Percentiles rank a stretch among this genome's conserved stretches.
Evolutionary conservation across 768 basidiomycete species (phyloP).

Genomic region (Psilocybe azurescens): DNA sequence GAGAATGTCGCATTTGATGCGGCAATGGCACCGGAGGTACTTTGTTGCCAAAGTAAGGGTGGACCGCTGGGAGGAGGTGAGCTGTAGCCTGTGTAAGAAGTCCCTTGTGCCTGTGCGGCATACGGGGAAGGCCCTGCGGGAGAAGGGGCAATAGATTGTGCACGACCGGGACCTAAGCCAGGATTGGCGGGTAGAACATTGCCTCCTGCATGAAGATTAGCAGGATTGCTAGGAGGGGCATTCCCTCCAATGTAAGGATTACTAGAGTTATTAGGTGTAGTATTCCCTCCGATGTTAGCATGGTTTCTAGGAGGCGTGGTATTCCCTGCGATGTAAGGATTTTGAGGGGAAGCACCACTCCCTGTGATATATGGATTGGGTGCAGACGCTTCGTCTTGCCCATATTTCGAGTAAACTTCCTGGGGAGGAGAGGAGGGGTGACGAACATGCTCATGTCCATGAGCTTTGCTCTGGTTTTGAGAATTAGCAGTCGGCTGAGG

Average conservation of each 20-base stretch:
- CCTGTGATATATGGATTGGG: constrained; percentile 15
- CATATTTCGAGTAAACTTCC: constrained; percentile 2
- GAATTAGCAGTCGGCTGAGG: constrained; percentile 4
- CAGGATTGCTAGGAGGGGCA: neutral
- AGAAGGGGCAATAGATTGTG: constrained; percentile 6
- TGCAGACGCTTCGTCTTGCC: neutral
- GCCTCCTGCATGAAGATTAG: constrained; percentile 7
- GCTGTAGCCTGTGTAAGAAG: constrained; percentile 10
- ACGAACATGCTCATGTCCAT: constrained; percentile 17
- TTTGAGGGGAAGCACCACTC: neutral
- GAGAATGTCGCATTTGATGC: constrained; percentile 22
- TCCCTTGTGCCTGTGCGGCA: neutral
- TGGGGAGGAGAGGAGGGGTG: constrained; percentile 21
- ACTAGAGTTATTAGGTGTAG: constrained; percentile 2
- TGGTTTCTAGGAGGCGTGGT: constrained; percentile 1
- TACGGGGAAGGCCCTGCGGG: constrained; percentile 4
- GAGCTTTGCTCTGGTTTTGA: constrained; percentile 12
- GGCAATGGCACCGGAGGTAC: constrained; percentile 7
- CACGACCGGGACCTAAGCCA: neutral
- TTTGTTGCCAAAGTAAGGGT: constrained; percentile 23
- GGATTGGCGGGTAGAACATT: neutral
- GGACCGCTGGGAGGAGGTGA: constrained; percentile 12
- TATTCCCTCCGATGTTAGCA: constrained; percentile 20
- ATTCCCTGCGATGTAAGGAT: neutral
- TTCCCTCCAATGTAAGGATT: constrained; percentile 18